Base-by-base conservation (phyloP, 1,284 basidiomycete species). In the Cutaneotrichosporon spelunceum region DNA sequence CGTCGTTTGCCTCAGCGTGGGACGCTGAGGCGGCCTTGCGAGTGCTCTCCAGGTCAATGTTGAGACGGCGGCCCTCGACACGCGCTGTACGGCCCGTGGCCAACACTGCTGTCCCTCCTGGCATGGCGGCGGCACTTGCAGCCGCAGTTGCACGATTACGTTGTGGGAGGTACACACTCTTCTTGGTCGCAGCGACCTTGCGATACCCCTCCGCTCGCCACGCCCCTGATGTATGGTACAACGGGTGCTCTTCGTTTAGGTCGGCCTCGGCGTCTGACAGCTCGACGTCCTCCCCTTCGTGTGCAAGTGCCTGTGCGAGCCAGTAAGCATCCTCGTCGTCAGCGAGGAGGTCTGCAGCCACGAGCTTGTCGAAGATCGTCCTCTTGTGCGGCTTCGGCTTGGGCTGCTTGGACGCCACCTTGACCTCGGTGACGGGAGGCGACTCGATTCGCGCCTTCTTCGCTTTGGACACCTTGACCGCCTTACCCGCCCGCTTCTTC, bases 241-340 rank as follows among this genome's bases (percentile, higher is more conserved):
- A 67, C 21, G 71, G 74, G 55, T 73, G 76, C 11, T 63, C 59
- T 19, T 71, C 70, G 33, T 67, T 59, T 1, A 66, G 56, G 45
- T 70, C 57, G 1, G 56, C 47, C 52, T 62, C 65, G 21, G 66
- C 68, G 23, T 65, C 70, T 3, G 67, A 72, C 23, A 72, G 67
- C 16, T 71, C 69, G 8, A 64, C 60, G 48, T 59, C 66, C 79
- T 79, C 58, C 42, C 56, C 66, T 79, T 78, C 57, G 82, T 59
- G 78, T 0, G 85, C 88, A 53, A 93, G 83, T 34, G 70, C 76
- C 57, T 70, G 69, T 64, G 87, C 87, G 56, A 90, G 83, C 78
- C 87, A 95, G 79, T 89, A 96, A 30, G 91, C 77, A 72, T 99
- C 95, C 76, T 99, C 95, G 67, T 93, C 93, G 75, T 97, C 93